phyloP scores from a whole-genome alignment of 2,329 filamentous ascomycete genomes.

The Fusarium nelsonii region DNA sequence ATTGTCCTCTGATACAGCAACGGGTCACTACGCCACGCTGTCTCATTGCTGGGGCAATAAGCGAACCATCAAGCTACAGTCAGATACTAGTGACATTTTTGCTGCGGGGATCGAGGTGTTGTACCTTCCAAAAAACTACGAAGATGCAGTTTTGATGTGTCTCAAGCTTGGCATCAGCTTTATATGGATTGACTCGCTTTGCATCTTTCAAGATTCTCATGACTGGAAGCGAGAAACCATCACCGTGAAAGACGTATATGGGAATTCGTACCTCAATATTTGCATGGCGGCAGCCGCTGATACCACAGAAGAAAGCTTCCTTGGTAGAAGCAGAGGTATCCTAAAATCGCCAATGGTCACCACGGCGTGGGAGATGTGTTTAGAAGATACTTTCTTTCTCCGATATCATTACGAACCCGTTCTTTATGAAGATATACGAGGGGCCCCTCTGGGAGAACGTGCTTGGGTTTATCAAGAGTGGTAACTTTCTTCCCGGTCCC shows the following conservation, averaged over 20 bases:
- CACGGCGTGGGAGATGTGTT: not conserved
- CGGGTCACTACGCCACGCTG: not conserved
- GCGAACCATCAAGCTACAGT: not conserved
- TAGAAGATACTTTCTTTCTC: not conserved
- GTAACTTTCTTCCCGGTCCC: not conserved
- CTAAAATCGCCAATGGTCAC: not conserved
- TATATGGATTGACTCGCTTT: too few species aligned
- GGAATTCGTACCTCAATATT: not conserved
- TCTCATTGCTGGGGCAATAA: not conserved
- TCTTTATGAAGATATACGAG: not conserved
- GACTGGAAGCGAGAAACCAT: not conserved
- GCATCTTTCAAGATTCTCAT: too few species aligned
- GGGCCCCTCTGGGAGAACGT: not conserved
- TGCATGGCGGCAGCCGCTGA: not conserved
- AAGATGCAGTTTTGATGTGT: too few species aligned
- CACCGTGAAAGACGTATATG: not conserved
- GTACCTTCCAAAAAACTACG: too few species aligned
- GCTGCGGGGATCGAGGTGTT: too few species aligned
- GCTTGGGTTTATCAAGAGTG: slow-evolving; percentile 10
- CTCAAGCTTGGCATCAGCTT: too few species aligned
- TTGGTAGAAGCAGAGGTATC: not conserved
- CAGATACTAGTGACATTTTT: too few species aligned
- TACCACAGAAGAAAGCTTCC: not conserved
- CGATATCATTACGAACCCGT: too few species aligned
- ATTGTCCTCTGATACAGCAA: not conserved